Base-by-base conservation (phyloP, 192 early-diverging fungal species). In the Umbelopsis sp. region DNA sequence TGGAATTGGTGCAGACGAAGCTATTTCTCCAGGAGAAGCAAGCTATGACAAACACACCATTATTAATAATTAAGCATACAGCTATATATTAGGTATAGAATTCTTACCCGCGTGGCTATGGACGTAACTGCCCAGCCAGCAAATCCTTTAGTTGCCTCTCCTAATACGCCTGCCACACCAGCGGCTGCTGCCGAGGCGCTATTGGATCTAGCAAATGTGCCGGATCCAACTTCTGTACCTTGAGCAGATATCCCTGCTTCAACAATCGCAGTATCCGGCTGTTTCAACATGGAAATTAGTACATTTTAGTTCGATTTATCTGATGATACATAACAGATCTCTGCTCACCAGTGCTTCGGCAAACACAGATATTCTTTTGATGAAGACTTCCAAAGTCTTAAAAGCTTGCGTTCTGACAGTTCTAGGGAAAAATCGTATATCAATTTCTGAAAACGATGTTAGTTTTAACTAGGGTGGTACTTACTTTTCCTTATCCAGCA, bases 51-150 rank as follows among this genome's bases (percentile, higher is more conserved):
- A 72, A 4, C 4, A 29, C 66, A 65, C 2, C 21, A 80, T 67
- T 16, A 71, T 66, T 0, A 56, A 45, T 66, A 74, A 72, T 45
- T 51, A 69, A 59, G 21, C 62, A 65, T 52, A 38, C 29, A 54
- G 29, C 25, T 45, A 25, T 71, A 72, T 11, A 75, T 69, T 25
- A 73, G 68, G 51, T 67, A 69, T 2, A 71, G 59, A 43, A 69
- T 79, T 24, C 68, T 75, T 38, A 87, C 80, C 44, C 81, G 82
- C 34, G 83, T 90, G 20, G 89, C 86, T 50, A 93, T 78, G 12
- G 92, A 93, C 4, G 93, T 92, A 4, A 95, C 90, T 0, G 96
- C 96, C 96, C 96, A 96, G 7, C 91, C 92, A 49, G 91, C 89
- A 92, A 94, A 95, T 29, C 90, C 89, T 66, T 91, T 90, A 2